These are phyloP conservation scores for Pythium oligandrum DNA, from an alignment of 352 stramenopile genomes.

Conservation along the genomic window DNA sequence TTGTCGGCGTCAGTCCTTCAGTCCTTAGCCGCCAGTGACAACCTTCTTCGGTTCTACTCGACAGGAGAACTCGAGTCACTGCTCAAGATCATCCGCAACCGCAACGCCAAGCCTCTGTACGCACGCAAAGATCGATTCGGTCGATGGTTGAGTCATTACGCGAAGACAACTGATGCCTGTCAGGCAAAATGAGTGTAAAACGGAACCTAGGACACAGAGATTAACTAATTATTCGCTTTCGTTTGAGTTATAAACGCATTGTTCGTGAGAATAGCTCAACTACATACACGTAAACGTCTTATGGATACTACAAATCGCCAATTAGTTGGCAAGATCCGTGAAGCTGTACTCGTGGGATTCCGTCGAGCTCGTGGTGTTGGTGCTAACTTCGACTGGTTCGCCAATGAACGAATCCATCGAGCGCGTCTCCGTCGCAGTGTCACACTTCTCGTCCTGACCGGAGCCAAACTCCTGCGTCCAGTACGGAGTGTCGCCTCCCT, in stretches of 20 bases:
- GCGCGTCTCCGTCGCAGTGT: too few relatives aligned
- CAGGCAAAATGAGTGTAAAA: not conserved
- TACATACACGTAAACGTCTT: not conserved
- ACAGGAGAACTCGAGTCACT: constrained; percentile 4
- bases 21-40: not conserved
- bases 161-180: not conserved
- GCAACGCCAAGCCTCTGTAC: constrained; percentile 7
- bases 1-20: constrained; percentile 1
- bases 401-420: too few relatives aligned
- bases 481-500: too few relatives aligned
- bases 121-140: constrained; percentile 9
- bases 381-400: too few relatives aligned
- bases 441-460: too few relatives aligned
- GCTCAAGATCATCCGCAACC: constrained; percentile 8
- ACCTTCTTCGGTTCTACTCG: constrained; percentile 13
- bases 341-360: constrained; percentile 1
- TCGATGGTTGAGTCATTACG: constrained; percentile 8
- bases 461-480: too few relatives aligned
- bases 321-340: constrained; percentile 2
- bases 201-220: not conserved
- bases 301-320: not conserved
- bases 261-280: not conserved
- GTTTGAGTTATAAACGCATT: constrained; percentile 1
- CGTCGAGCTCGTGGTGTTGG: not conserved
- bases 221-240: constrained; percentile 3